Percentiles rank a stretch among this genome's conserved stretches.
Evolutionary conservation across 257 asterid genomes (phyloP).

Genomic region (Verbena officinalis): DNA sequence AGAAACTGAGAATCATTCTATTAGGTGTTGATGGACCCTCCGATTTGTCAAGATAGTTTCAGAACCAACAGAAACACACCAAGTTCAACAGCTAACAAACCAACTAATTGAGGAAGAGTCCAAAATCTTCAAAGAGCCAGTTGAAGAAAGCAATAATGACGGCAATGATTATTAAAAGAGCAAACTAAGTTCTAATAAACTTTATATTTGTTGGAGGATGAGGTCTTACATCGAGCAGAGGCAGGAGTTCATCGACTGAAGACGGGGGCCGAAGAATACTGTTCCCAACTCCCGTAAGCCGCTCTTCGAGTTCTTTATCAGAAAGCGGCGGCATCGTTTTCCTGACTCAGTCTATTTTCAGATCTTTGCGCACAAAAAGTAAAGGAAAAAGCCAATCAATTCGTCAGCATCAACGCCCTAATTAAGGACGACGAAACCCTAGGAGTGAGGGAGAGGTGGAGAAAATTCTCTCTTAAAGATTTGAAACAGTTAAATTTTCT

Average conservation of each 20-base stretch:
- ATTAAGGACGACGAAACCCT: slow-evolving; percentile 31
- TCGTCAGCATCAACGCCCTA: slow-evolving; percentile 15
- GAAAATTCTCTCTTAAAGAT: background rate
- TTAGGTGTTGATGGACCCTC: slow-evolving; percentile 10
- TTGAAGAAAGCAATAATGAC: slow-evolving; percentile 13
- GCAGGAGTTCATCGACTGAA: slow-evolving; percentile 61
- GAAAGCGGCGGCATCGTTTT: slow-evolving; percentile 37
- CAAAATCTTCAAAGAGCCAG: slow-evolving; percentile 5
- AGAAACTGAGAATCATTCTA: slow-evolving; percentile 1
- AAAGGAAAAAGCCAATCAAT: slow-evolving; percentile 5
- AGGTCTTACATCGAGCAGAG: slow-evolving; percentile 77
- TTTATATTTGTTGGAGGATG: background rate
- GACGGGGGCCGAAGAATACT: slow-evolving; percentile 68
- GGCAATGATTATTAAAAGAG: background rate
- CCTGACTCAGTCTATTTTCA: slow-evolving; percentile 16
- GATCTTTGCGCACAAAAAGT: slow-evolving; percentile 26
- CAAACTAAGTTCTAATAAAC: background rate
- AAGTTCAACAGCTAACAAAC: slow-evolving; percentile 8
- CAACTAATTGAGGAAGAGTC: background rate
- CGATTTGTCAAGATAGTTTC: background rate
- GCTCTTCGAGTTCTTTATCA: slow-evolving; percentile 51
- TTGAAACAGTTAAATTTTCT: background rate
- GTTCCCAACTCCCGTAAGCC: slow-evolving; percentile 66
- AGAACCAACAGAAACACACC: background rate
- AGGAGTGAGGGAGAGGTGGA: slow-evolving; percentile 13